These are phyloP conservation scores for Fusarium sp. DNA, from an alignment of 2,329 filamentous ascomycete species.

Conservation along the genomic window DNA sequence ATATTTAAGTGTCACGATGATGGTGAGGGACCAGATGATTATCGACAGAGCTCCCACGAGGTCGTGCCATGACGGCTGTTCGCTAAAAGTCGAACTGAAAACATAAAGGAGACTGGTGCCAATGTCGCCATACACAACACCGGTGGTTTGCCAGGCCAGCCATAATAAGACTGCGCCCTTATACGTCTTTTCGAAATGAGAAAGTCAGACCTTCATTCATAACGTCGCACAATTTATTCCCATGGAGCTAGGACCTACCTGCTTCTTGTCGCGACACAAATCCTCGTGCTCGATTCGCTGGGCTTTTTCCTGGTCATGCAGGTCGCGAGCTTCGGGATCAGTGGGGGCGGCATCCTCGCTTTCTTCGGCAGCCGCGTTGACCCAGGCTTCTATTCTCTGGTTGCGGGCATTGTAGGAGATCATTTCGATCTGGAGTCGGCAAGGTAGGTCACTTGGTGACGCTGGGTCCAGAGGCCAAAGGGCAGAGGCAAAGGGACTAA, in stretches of 20 bases:
- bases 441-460: conserved; percentile 37
- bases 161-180: conserved; percentile 45
- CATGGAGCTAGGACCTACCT: conserved; percentile 31
- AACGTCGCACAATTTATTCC: not conserved
- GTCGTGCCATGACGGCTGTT: conserved; percentile 63
- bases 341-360: conserved; percentile 36
- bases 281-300: conserved; percentile 44
- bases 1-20: conserved; percentile 77
- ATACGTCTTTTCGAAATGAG: conserved; percentile 35
- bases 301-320: conserved; percentile 44
- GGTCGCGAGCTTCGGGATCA: conserved; percentile 41
- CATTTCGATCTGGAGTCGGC: conserved; percentile 37
- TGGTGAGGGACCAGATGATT: conserved; percentile 73
- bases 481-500: conserved; percentile 19
- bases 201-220: conserved; percentile 8
- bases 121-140: conserved; percentile 76
- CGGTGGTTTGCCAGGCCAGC: conserved; percentile 71
- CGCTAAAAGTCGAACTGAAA: conserved; percentile 72
- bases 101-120: conserved; percentile 75
- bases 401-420: conserved; percentile 37
- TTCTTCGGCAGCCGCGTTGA: conserved; percentile 33
- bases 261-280: conserved; percentile 41
- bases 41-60: conserved; percentile 73
- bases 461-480: conserved; percentile 22
- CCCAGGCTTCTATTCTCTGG: conserved; percentile 41